These are phyloP conservation scores for Fusarium albidum DNA, from an alignment of 2,329 filamentous ascomycete genomes.

Conservation along the genomic window DNA sequence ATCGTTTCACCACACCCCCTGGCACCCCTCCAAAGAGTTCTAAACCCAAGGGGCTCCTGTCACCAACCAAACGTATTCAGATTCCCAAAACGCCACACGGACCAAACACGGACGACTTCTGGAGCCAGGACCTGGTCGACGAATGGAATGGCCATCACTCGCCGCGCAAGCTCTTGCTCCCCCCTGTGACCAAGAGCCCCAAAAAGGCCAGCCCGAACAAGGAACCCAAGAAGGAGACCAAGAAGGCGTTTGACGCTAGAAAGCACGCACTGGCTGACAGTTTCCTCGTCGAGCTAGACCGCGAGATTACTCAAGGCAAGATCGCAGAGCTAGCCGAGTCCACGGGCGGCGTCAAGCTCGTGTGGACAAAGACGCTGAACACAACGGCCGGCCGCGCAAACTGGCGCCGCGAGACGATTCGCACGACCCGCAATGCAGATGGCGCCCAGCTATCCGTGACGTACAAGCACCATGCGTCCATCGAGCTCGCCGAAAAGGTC, in stretches of 20 bases:
- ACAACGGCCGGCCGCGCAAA: constrained; percentile 80
- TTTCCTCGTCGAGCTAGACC: constrained; percentile 77
- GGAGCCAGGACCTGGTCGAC: constrained; percentile 66
- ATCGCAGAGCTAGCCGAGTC: constrained; percentile 65
- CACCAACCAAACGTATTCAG: constrained; percentile 42
- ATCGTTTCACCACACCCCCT: constrained; percentile 33
- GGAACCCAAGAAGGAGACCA: constrained; percentile 49
- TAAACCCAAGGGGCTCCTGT: constrained; percentile 35
- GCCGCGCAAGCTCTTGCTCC: constrained; percentile 53
- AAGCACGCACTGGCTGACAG: constrained; percentile 70
- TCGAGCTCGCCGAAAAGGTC: constrained; percentile 89
- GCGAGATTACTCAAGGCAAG: constrained; percentile 65
- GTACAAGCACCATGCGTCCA: constrained; percentile 72
- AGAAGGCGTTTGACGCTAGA: constrained; percentile 67
- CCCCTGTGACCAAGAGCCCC: constrained; percentile 39
- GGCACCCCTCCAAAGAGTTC: constrained; percentile 29
- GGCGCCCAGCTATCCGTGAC: constrained; percentile 39
- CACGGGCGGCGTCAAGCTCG: constrained; percentile 75
- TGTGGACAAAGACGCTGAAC: constrained; percentile 81
- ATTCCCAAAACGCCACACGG: constrained; percentile 64
- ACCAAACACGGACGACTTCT: constrained; percentile 65
- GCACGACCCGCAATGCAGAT: constrained; percentile 41
- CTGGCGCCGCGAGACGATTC: constrained; percentile 70
- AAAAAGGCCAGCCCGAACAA: constrained; percentile 45
- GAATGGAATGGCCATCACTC: constrained; percentile 72